Evolutionary conservation across 2,329 filamentous ascomycete species (phyloP).

Genomic region (Penicillium verrucosum): DNA sequence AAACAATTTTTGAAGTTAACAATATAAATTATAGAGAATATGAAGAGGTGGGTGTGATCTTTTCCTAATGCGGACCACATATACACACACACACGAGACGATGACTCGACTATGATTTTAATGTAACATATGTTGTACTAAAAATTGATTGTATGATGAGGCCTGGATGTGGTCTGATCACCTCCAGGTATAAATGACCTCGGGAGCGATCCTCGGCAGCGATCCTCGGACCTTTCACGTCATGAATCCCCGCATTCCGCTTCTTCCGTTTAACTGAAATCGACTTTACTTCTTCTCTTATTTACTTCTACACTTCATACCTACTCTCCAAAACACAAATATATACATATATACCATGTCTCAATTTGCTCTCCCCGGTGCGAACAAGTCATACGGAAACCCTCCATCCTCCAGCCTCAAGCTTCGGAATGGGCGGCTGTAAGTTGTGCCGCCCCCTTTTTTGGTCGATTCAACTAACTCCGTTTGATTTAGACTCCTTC

Average conservation of each 20-base stretch:
- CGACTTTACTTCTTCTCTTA: not conserved
- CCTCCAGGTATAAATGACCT: not conserved
- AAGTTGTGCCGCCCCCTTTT: conserved; percentile 6
- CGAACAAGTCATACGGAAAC: conserved; percentile 17
- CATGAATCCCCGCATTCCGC: conserved; percentile 1
- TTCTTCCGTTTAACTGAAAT: not conserved
- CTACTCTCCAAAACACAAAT: not conserved
- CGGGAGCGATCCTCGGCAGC: not conserved
- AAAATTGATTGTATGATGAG: not conserved
- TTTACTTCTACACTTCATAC: not conserved
- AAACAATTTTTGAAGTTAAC: not conserved
- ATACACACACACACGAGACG: not conserved
- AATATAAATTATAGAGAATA: not conserved
- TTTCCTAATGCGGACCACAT: not conserved
- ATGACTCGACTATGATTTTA: not conserved
- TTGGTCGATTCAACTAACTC: not conserved
- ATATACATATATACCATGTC: conserved; percentile 13
- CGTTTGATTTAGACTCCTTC: conserved; percentile 15
- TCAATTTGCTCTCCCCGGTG: conserved; percentile 16
- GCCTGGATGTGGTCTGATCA: not conserved
- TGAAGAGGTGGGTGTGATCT: not conserved
- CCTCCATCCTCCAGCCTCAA: conserved; percentile 13
- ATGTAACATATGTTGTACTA: not conserved
- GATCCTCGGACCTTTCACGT: conserved; percentile 3
- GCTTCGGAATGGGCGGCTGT: conserved; percentile 19